Conservation (phyloP, 139 green algal species). For the Chlorella sorokiniana region DNA sequence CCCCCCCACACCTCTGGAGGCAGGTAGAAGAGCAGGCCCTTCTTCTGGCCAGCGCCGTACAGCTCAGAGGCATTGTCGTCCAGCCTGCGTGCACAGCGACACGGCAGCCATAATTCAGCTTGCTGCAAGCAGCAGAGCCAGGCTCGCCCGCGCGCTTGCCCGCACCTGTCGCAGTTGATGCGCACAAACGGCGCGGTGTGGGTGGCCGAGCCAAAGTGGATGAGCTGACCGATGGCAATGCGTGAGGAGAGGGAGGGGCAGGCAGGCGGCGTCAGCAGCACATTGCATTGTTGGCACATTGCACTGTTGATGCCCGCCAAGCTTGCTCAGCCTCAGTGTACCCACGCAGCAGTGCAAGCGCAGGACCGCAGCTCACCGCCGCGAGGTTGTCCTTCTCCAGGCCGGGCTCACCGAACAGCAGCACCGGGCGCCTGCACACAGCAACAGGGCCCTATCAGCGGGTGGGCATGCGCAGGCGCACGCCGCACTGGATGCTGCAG, state of each 20-base stretch:
- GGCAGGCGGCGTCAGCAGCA: too few relatives aligned
- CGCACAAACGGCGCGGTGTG: constrained; percentile 47
- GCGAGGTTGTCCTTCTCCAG: constrained; percentile 62
- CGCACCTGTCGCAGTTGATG: constrained; percentile 48
- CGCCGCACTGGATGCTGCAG: neutral
- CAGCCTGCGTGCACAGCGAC: constrained; percentile 39
- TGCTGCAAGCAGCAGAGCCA: too few relatives aligned
- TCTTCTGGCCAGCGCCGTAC: constrained; percentile 58
- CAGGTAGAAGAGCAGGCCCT: constrained; percentile 64
- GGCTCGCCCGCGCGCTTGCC: too few relatives aligned
- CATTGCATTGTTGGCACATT: too few relatives aligned
- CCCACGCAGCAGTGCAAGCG: neutral
- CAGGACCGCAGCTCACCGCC: neutral
- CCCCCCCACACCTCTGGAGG: constrained; percentile 17
- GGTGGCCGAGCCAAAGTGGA: constrained; percentile 66
- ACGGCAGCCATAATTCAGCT: too few relatives aligned
- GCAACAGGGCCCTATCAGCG: neutral
- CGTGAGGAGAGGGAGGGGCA: neutral
- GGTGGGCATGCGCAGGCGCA: neutral
- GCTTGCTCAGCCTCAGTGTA: too few relatives aligned
- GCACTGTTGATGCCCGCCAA: too few relatives aligned
- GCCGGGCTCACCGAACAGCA: constrained; percentile 76
- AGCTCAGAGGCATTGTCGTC: constrained; percentile 52
- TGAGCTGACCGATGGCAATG: constrained; percentile 57
- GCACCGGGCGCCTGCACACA: constrained; percentile 40